Evolutionary conservation across 257 asterid genomes (phyloP).

Genomic region (Asclepias syriaca): DNA sequence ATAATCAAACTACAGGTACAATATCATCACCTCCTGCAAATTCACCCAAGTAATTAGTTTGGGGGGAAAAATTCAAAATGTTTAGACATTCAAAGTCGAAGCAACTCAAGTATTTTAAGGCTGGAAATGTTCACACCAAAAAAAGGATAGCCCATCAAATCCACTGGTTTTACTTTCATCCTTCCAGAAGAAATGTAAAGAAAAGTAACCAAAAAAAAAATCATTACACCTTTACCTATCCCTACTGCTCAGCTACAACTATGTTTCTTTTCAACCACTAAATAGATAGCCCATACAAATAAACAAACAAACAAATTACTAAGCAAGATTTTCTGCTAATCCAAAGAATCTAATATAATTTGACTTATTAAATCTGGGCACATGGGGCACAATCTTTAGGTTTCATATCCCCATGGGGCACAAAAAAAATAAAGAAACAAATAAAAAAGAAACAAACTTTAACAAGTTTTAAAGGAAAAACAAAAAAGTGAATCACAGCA

Average conservation of each 20-base stretch:
- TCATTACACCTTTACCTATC: not conserved
- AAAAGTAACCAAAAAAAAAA: not conserved
- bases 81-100: not conserved
- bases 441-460: no score
- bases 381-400: not conserved
- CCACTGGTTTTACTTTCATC: not conserved
- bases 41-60: not conserved
- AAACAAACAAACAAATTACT: not conserved
- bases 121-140: not conserved
- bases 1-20: not conserved
- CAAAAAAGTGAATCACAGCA: not conserved
- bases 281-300: not conserved
- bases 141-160: not conserved
- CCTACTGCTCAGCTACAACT: not conserved
- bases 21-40: not conserved
- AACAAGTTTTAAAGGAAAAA: not conserved
- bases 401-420: not conserved
- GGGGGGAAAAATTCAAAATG: not conserved
- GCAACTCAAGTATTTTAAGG: not conserved
- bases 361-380: not conserved
- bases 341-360: not conserved
- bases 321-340: not conserved
- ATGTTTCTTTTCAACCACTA: not conserved
- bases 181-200: not conserved
- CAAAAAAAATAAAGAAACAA: not conserved